phyloP scores from a whole-genome alignment of 352 stramenopile species.

The Pythium catenulatum region DNA sequence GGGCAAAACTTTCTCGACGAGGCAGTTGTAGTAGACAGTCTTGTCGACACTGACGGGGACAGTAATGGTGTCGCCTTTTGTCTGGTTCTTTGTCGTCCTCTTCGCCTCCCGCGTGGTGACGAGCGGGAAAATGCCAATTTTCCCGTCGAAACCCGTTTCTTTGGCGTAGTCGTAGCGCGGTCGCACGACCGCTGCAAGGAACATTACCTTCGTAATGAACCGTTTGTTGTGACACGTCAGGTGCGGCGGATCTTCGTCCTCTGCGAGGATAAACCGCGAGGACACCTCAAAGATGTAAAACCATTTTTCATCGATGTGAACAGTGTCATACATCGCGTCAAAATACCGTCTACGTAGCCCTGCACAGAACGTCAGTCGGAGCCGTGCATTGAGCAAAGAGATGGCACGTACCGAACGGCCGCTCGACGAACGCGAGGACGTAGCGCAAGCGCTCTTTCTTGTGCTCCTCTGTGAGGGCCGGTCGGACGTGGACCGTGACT shows the following conservation, averaged over 20 bases:
- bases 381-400: not conserved
- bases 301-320: slow-evolving; percentile 61
- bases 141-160: slow-evolving; percentile 27
- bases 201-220: slow-evolving; percentile 65
- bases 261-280: slow-evolving; percentile 31
- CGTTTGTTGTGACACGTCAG: slow-evolving; percentile 38
- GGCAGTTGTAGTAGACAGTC: not conserved
- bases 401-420: slow-evolving; percentile 1
- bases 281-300: slow-evolving; percentile 55
- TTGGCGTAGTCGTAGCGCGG: slow-evolving; percentile 39
- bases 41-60: slow-evolving; percentile 5
- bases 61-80: not conserved
- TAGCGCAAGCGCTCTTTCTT: not conserved
- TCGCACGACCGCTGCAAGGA: slow-evolving; percentile 38
- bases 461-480: slow-evolving; percentile 10
- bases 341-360: slow-evolving; percentile 1
- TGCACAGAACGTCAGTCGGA: not conserved
- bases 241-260: slow-evolving; percentile 27
- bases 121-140: slow-evolving; percentile 41
- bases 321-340: slow-evolving; percentile 40
- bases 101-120: not conserved
- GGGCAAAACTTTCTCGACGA: not conserved
- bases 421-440: slow-evolving; percentile 10
- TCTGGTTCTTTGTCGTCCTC: slow-evolving; percentile 34
- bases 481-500: not conserved